phyloP scores from a whole-genome alignment of 2,329 filamentous ascomycete genomes.

The Epichloe bromicola region DNA sequence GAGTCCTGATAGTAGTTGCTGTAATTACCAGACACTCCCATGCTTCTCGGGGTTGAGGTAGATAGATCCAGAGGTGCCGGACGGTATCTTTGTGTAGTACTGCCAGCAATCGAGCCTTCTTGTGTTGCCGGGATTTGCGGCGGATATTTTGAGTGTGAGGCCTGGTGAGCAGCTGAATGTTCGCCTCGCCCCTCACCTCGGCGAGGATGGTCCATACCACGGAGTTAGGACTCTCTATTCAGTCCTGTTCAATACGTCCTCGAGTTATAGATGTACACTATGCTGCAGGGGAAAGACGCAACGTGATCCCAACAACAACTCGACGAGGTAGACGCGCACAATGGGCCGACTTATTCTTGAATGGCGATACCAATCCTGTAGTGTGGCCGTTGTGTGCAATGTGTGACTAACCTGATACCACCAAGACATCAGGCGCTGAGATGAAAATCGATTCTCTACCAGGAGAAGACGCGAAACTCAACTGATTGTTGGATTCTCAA shows the following conservation, averaged over 20 bases:
- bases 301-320: neutral
- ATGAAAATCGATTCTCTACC: neutral
- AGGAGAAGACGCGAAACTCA: neutral
- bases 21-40: slow-evolving; percentile 45
- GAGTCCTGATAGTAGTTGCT: slow-evolving; percentile 47
- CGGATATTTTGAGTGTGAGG: slow-evolving; percentile 40
- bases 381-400: neutral
- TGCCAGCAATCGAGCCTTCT: slow-evolving; percentile 21
- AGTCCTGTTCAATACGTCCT: neutral
- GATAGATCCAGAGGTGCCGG: slow-evolving; percentile 37
- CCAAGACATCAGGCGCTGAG: neutral
- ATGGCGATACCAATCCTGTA: slow-evolving; percentile 42
- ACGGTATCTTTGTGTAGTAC: slow-evolving; percentile 31
- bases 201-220: slow-evolving; percentile 69
- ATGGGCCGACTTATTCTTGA: slow-evolving; percentile 28
- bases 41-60: slow-evolving; percentile 32
- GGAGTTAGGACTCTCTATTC: slow-evolving; percentile 31
- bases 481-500: neutral
- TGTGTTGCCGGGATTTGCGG: slow-evolving; percentile 36
- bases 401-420: neutral
- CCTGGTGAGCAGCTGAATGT: slow-evolving; percentile 46
- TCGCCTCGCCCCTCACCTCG: slow-evolving; percentile 65
- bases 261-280: neutral
- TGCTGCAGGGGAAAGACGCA: neutral
- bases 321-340: neutral